Conservation (phyloP, 148 eudicot species). For the Dysphania ambrosioides region DNA sequence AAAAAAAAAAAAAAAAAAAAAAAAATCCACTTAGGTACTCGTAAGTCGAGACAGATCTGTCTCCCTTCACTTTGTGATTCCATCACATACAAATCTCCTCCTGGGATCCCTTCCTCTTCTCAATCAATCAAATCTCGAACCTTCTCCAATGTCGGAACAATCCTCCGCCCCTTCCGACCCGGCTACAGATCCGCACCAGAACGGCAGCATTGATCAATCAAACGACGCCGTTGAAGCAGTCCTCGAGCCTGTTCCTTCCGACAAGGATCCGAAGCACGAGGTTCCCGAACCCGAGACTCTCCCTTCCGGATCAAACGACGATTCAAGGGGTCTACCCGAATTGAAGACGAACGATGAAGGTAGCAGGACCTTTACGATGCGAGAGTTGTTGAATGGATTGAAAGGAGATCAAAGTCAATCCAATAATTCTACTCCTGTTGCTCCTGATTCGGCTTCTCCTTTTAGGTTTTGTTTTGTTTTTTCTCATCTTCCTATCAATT, state of each 20-base stretch:
- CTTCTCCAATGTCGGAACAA: slow-evolving; percentile 14
- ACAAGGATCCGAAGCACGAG: slow-evolving; percentile 15
- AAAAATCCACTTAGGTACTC: no score
- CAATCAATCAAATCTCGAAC: slow-evolving; percentile 20
- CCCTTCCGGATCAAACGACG: slow-evolving; percentile 20
- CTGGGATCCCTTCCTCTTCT: neutral
- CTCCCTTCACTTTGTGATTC: no score
- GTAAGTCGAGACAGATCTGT: no score
- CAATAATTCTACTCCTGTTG: slow-evolving; percentile 24
- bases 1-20: no score
- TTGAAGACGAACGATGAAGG: slow-evolving; percentile 39
- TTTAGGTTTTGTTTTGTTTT: slow-evolving; percentile 39
- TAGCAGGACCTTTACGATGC: slow-evolving; percentile 60
- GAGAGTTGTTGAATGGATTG: slow-evolving; percentile 67
- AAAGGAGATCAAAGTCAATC: slow-evolving; percentile 47
- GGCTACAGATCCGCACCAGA: slow-evolving; percentile 19
- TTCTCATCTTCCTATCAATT: neutral
- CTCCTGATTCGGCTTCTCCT: slow-evolving; percentile 43
- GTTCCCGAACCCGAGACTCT: slow-evolving; percentile 12
- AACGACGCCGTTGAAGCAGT: slow-evolving; percentile 24
- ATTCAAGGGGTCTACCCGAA: slow-evolving; percentile 21
- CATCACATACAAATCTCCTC: neutral
- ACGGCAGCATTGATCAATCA: slow-evolving; percentile 12
- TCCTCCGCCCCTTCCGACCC: neutral
- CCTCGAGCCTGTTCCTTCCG: slow-evolving; percentile 19